These are phyloP conservation scores for Crotalaria pallida DNA, from an alignment of 306 rosid species.

Conservation along the genomic window DNA sequence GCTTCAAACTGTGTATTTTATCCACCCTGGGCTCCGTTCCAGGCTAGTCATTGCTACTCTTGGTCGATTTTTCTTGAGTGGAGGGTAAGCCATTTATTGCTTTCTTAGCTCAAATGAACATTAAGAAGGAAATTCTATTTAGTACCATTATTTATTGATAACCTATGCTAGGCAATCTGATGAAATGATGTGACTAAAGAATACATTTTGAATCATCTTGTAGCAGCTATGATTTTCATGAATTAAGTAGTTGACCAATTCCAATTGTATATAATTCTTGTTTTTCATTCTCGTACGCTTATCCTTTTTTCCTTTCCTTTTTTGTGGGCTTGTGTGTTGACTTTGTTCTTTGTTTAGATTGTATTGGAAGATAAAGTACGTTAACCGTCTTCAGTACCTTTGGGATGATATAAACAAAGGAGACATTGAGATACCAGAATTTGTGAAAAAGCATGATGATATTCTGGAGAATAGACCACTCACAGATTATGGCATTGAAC, in stretches of 20 bases:
- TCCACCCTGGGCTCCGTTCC: slow-evolving; percentile 92
- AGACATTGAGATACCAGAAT: slow-evolving; percentile 77
- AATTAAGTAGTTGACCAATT: neutral
- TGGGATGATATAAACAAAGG: slow-evolving; percentile 85
- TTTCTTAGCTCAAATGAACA: neutral
- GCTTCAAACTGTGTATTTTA: slow-evolving; percentile 72
- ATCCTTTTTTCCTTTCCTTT: neutral
- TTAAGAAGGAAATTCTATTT: neutral
- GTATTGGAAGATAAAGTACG: slow-evolving; percentile 90
- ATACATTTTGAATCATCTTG: neutral
- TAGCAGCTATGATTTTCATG: neutral
- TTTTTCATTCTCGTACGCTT: neutral
- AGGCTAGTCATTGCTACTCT: slow-evolving; percentile 79
- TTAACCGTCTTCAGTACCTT: slow-evolving; percentile 88
- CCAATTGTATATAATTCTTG: neutral
- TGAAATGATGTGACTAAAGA: slow-evolving; percentile 2
- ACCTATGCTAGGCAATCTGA: neutral
- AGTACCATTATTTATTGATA: neutral
- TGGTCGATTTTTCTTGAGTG: slow-evolving; percentile 77
- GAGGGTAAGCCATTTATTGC: slow-evolving; percentile 63
- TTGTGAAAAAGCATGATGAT: slow-evolving; percentile 74
- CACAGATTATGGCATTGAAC: slow-evolving; percentile 94
- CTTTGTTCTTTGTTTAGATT: slow-evolving; percentile 37
- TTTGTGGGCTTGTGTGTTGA: neutral
- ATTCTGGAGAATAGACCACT: slow-evolving; percentile 84